These are phyloP conservation scores for Saururus chinensis DNA, from an alignment of 164 flowering plant genomes.

Conservation along the genomic window DNA sequence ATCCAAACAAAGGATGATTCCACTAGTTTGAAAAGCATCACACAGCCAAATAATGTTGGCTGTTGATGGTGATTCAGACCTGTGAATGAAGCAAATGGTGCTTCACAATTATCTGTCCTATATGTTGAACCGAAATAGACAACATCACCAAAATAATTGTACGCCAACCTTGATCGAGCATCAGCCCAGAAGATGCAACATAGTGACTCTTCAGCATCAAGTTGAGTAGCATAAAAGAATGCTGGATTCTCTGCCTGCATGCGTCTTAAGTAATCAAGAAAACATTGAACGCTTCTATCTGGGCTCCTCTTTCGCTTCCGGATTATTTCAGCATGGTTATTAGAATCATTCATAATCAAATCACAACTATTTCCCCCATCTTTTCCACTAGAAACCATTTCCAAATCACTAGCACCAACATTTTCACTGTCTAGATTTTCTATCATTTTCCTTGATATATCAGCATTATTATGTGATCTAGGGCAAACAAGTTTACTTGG, in stretches of 20 bases:
- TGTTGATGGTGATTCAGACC: constrained; percentile 16
- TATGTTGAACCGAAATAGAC: constrained; percentile 6
- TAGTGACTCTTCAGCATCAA: constrained; percentile 7
- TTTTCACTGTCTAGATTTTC: constrained; percentile 12
- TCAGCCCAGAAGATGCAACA: constrained; percentile 11
- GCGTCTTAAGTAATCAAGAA: constrained; percentile 11
- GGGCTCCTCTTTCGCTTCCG: constrained; percentile 34
- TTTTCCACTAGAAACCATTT: constrained; percentile 52
- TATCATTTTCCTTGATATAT: background rate
- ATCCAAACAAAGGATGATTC: constrained; percentile 13
- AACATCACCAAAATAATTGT: constrained; percentile 17
- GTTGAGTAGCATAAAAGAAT: constrained; percentile 12
- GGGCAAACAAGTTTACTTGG: constrained; percentile 54
- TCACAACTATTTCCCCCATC: constrained; percentile 21
- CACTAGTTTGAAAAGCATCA: constrained; percentile 5
- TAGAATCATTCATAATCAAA: constrained; percentile 21
- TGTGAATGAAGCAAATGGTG: constrained; percentile 11
- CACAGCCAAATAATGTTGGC: constrained; percentile 11
- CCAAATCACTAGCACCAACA: constrained; percentile 38
- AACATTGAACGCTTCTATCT: constrained; percentile 22
- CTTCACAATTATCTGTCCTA: constrained; percentile 1
- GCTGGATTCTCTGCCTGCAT: constrained; percentile 13
- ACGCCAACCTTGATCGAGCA: constrained; percentile 11
- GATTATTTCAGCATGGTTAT: background rate
- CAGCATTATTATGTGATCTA: constrained; percentile 4